phyloP scores from a whole-genome alignment of 306 rosid genomes.

The Vachellia collinsii region DNA sequence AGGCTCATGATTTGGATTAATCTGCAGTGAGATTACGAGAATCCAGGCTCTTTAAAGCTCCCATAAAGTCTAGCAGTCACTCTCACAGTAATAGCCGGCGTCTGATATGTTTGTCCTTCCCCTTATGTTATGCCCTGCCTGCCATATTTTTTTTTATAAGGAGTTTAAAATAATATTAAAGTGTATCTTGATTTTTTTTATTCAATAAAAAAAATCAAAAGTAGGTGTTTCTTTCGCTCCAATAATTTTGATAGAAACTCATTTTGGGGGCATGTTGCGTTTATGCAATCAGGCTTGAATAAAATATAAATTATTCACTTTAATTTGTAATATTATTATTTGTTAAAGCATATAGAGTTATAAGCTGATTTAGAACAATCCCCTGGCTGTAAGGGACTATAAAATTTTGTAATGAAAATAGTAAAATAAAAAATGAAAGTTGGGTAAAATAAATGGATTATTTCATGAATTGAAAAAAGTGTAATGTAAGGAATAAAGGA shows the following conservation, averaged over 20 bases:
- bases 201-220: not conserved
- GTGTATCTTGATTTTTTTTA: not conserved
- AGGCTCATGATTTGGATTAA: not conserved
- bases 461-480: not conserved
- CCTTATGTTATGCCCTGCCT: not conserved
- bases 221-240: not conserved
- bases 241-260: not conserved
- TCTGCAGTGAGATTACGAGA: not conserved
- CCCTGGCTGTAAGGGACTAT: not conserved
- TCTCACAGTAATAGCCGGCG: not conserved
- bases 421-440: too few relatives aligned
- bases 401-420: not conserved
- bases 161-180: not conserved
- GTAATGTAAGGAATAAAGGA: not conserved
- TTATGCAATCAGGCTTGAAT: not conserved
- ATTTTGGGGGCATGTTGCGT: not conserved
- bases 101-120: not conserved
- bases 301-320: not conserved
- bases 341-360: not conserved
- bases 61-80: not conserved
- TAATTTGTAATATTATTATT: not conserved
- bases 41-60: not conserved
- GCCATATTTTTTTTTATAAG: not conserved
- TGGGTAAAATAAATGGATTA: too few relatives aligned
- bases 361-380: not conserved